These are phyloP conservation scores for Arthroderma sp. DNA, from an alignment of 2,329 filamentous ascomycete genomes.

Conservation along the genomic window DNA sequence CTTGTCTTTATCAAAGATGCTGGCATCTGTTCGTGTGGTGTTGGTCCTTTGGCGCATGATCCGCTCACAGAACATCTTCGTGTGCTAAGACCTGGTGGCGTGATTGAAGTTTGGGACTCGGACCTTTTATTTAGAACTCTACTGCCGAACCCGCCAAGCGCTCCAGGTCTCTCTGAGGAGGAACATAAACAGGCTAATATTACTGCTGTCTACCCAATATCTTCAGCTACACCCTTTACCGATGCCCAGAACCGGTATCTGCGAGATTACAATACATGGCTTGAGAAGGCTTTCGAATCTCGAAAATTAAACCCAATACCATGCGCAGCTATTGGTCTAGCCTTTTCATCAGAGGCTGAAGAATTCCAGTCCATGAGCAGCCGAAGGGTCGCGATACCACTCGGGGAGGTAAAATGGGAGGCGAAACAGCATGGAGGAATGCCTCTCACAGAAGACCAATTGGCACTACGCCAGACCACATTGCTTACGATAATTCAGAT, in stretches of 20 bases:
- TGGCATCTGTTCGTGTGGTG: constrained; percentile 51
- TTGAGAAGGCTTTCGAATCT: constrained; percentile 59
- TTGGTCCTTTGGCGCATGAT: constrained; percentile 37
- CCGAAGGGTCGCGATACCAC: constrained; percentile 70
- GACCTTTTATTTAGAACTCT: constrained; percentile 76
- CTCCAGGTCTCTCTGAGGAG: constrained; percentile 40
- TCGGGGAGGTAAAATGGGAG: constrained; percentile 80
- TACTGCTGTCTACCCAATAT: constrained; percentile 71
- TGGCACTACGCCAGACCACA: constrained; percentile 64
- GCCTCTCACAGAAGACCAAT: constrained; percentile 53
- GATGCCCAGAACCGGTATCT: constrained; percentile 70
- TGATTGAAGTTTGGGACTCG: constrained; percentile 78
- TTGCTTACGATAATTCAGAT: constrained; percentile 67
- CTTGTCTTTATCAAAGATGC: constrained; percentile 80
- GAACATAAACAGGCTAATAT: constrained; percentile 52
- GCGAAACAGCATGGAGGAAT: constrained; percentile 45
- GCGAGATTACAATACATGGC: constrained; percentile 72
- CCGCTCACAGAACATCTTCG: constrained; percentile 64
- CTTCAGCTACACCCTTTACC: constrained; percentile 68
- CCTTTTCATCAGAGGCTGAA: constrained; percentile 69
- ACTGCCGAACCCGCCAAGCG: constrained; percentile 57
- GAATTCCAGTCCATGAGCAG: constrained; percentile 54
- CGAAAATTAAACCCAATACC: constrained; percentile 60
- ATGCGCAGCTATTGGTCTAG: constrained; percentile 63
- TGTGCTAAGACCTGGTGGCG: constrained; percentile 62